phyloP scores from a whole-genome alignment of 306 rosid species.

The Vigna radiata region DNA sequence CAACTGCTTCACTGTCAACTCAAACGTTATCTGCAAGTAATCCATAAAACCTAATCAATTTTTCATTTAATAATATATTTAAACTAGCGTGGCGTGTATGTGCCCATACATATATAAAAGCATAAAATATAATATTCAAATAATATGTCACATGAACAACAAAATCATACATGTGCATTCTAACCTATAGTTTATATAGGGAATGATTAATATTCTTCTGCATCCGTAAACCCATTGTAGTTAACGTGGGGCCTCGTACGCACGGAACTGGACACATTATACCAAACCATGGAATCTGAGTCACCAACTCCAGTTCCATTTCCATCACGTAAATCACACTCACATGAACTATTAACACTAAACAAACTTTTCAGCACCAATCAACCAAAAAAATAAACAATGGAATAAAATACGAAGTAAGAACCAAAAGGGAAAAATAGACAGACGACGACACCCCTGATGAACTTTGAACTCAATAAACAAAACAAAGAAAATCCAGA shows the following conservation, averaged over 20 bases:
- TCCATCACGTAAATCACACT: conserved; percentile 32
- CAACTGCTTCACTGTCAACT: conserved; percentile 92
- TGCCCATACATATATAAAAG: not conserved
- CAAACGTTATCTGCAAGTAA: conserved; percentile 87
- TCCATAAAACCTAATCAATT: not conserved
- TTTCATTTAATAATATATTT: not conserved
- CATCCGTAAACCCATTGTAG: conserved; percentile 33
- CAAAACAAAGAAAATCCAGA: conserved; percentile 29
- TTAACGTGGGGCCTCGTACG: conserved; percentile 39
- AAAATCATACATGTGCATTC: conserved; percentile 42
- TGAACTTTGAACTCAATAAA: conserved; percentile 27
- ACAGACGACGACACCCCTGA: not conserved
- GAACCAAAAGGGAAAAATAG: not conserved
- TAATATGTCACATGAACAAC: conserved; percentile 15
- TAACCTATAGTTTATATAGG: conserved; percentile 25
- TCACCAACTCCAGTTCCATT: conserved; percentile 42
- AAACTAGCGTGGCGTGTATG: not conserved
- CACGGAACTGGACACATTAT: conserved; percentile 36
- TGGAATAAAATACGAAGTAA: not conserved
- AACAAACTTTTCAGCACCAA: not conserved
- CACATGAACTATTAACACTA: too few species aligned
- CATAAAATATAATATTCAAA: not conserved
- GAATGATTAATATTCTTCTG: conserved; percentile 50
- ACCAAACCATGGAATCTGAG: conserved; percentile 48
- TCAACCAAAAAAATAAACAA: not conserved